Evolutionary conservation across 1,139 yeast genomes (phyloP), one percentile per base, ranked within the genome.

Genomic region (Taphrina populina): DNA sequence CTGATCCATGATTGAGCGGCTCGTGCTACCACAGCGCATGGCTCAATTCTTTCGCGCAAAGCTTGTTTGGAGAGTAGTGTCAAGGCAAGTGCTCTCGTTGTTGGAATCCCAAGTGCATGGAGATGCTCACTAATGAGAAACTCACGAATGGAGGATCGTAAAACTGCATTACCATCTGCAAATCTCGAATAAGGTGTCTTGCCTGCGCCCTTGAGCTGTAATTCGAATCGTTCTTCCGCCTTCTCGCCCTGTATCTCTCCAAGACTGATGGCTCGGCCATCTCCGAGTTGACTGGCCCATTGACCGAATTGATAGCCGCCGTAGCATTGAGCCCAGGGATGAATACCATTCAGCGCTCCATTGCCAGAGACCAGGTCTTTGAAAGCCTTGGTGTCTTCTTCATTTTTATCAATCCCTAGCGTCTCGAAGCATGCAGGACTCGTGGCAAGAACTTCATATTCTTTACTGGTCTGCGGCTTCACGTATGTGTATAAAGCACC

Each of bases 221-320:
- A 60, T 63, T 86, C 95, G 63, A 77, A 83, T 37, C 69, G 64
- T 40, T 67, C 68, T 3, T 71, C 70, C 0, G 71, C 66, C 2
- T 60, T 64, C 1, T 67, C 64, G 52, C 73, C 75, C 4, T 76
- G 75, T 0, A 84, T 71, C 62, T 86, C 94, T 70, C 90, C 88
- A 47, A 92, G 71, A 65, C 84, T 87, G 6, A 82, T 77, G 1
- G 88, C 96, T 60, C 98, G 73, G 0, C 98, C 98, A 67, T 92
- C 98, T 3, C 98, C 98, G 61, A 92, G 72, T 69, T 92, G 98
- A 1, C 97, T 97, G 0, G 97, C 96, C 80, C 92, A 92, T 63
- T 79, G 81, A 2, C 98, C 97, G 73, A 92, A 92, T 67, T 92
- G 98, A 76, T 85, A 88, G 1, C 98, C 98, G 1, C 97, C 95